Evolutionary conservation across 768 basidiomycete genomes (phyloP), one percentile per base, ranked within the genome.

Genomic region (Auriculariales sp.): DNA sequence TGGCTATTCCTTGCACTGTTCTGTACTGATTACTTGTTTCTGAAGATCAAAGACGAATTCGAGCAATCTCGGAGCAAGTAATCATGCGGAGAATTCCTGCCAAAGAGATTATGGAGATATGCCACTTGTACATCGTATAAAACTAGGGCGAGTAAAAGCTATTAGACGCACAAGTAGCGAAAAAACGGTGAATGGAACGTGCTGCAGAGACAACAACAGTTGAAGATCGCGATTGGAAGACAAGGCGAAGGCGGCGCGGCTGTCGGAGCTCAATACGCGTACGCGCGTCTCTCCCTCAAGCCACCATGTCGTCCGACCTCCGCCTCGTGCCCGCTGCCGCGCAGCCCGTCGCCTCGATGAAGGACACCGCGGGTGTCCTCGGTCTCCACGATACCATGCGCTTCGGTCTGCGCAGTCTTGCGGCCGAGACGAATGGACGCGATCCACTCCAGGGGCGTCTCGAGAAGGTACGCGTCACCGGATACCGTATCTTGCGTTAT

Each of bases 331-430:
- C 88, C 14, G 64, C 71, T 4, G 57, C 60, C 48, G 56, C 28
- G 4, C 59, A 71, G 46, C 79, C 82, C 63, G 66, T 73, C 11
- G 85, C 82, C 2, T 78, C 85, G 3, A 60, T 85, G 42, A 65
- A 74, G 52, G 73, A 79, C 61, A 88, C 79, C 4, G 73, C 78
- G 48, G 84, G 83, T 64, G 72, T 72, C 54, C 68, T 88, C 49
- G 93, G 92, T 33, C 71, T 91, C 1, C 94, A 95, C 62, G 91
- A 97, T 63, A 79, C 87, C 3, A 73, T 99, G 49, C 74, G 78
- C 47, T 79, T 93, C 65, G 94, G 94, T 3, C 79, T 82, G 19
- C 77, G 84, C 52, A 88, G 73, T 58, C 73, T 97, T 54, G 83
- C 84, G 0, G 74, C 82, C 17, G 83, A 91, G 57, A 70, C 81